Conservation (phyloP, 2,329 filamentous ascomycete genomes). For the Onygena corvina region DNA sequence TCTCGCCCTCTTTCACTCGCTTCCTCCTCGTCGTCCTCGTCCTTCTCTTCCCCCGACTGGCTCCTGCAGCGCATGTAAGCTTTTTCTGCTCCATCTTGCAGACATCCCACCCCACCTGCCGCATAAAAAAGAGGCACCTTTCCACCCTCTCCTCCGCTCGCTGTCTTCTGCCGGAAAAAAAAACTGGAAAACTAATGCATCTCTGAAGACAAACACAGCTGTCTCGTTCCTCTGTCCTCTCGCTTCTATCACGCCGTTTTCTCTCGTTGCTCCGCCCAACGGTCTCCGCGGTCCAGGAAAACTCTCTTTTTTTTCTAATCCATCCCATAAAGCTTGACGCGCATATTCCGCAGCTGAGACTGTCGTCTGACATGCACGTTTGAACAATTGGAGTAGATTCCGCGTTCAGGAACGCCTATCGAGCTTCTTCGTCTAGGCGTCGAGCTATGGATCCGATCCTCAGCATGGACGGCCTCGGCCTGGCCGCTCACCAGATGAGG, state of each 20-base stretch:
- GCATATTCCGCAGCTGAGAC: background rate
- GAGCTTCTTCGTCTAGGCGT: slow-evolving; percentile 10
- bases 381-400: slow-evolving; percentile 11
- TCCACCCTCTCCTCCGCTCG: slow-evolving; percentile 12
- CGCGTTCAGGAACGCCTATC: slow-evolving; percentile 1
- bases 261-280: background rate
- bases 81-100: background rate
- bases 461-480: slow-evolving; percentile 9
- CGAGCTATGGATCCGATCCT: slow-evolving; percentile 11
- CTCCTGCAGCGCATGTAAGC: background rate
- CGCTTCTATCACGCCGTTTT: background rate
- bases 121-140: background rate
- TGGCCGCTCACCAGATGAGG: slow-evolving; percentile 23
- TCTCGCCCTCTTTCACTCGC: no score
- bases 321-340: slow-evolving; percentile 3
- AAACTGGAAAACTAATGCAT: no score
- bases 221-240: slow-evolving; percentile 3
- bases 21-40: no score
- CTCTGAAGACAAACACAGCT: no score
- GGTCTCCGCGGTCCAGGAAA: no score
- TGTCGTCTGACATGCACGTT: slow-evolving; percentile 10
- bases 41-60: background rate
- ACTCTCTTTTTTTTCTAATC: background rate
- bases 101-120: background rate
- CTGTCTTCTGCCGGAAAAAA: no score